Evolutionary conservation across 2,329 filamentous ascomycete species (phyloP).

Genomic region (Alternaria dauci): DNA sequence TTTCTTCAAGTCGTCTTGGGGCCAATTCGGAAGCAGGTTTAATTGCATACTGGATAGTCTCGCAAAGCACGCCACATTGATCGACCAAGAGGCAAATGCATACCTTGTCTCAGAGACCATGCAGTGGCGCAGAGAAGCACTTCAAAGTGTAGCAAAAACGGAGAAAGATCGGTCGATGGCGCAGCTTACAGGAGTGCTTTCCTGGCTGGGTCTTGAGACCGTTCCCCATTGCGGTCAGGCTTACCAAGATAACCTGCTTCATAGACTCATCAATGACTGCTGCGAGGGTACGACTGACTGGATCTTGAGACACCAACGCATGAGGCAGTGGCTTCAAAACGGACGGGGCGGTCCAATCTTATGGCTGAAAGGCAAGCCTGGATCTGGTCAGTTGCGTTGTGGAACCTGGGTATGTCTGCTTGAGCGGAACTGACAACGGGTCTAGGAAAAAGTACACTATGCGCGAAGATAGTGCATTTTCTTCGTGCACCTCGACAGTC

Average conservation of each 20-base stretch:
- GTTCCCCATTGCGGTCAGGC: neutral
- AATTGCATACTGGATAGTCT: neutral
- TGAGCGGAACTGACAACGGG: neutral
- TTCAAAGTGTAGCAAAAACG: neutral
- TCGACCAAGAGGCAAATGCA: neutral
- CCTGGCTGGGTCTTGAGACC: neutral
- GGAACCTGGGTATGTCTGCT: neutral
- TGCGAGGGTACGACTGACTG: neutral
- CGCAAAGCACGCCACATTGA: neutral
- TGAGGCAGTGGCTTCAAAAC: neutral
- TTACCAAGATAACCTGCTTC: neutral
- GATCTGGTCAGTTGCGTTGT: neutral
- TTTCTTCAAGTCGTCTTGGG: neutral
- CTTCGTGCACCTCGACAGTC: conserved; percentile 1
- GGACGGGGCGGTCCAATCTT: neutral
- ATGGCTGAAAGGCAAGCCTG: neutral
- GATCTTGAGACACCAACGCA: neutral
- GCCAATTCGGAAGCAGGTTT: neutral
- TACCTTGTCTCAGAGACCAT: neutral
- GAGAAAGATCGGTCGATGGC: neutral
- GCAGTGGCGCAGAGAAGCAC: neutral
- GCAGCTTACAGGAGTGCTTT: neutral
- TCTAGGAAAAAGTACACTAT: neutral
- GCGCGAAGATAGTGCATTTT: neutral
- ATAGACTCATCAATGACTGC: neutral